Evolutionary conservation across 306 rosid species (phyloP).

Genomic region (Corylus avellana): DNA sequence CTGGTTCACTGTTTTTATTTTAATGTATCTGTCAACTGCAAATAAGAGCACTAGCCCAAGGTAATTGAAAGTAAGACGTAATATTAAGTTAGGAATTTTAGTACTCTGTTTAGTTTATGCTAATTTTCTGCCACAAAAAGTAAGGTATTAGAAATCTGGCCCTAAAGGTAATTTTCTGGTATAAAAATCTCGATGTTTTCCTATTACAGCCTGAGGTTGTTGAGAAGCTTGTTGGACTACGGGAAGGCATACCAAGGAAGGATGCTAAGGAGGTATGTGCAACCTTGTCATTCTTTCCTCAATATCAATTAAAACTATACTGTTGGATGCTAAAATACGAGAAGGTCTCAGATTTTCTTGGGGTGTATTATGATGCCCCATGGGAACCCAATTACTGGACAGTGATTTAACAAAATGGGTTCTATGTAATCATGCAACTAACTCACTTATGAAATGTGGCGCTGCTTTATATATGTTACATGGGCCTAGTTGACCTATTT

Average conservation of each 20-base stretch:
- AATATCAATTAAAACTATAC: constrained; percentile 15
- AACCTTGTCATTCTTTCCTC: constrained; percentile 19
- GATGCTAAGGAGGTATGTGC: constrained; percentile 96
- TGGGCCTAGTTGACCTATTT: background rate
- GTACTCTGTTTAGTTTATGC: background rate
- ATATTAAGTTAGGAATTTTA: background rate
- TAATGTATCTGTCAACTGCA: background rate
- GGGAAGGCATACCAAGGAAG: constrained; percentile 96
- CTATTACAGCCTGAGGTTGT: constrained; percentile 85
- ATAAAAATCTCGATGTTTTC: constrained; percentile 26
- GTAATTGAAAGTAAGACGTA: background rate
- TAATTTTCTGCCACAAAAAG: background rate
- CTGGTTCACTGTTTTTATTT: background rate
- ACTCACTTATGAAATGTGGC: background rate
- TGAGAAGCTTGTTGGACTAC: constrained; percentile 86
- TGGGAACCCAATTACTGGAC: background rate
- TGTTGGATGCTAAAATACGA: constrained; percentile 8
- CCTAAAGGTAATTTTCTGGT: constrained; percentile 9
- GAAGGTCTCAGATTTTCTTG: constrained; percentile 15
- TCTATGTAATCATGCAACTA: background rate
- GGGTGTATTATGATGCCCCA: background rate
- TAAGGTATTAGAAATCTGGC: background rate
- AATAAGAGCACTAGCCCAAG: background rate
- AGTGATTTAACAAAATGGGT: background rate
- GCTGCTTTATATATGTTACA: background rate